Conservation (phyloP, 257 asterid species). For the Paulownia fortunei region DNA sequence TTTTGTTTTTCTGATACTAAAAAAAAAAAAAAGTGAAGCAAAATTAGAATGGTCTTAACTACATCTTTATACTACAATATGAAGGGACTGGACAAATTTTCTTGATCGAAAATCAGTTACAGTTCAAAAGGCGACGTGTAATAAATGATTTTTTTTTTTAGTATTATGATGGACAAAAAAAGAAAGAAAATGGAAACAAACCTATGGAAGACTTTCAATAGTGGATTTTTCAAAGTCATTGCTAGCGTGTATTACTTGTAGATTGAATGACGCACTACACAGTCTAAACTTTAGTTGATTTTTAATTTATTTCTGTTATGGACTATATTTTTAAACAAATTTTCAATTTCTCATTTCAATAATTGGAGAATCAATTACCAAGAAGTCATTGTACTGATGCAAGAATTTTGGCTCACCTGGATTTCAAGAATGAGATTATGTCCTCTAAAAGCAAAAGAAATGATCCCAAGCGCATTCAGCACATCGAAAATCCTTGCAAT, state of each 20-base stretch:
- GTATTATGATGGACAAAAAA: too few species aligned
- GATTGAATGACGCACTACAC: not conserved
- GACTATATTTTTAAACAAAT: too few species aligned
- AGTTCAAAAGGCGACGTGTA: not conserved
- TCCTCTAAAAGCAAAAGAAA: conserved; percentile 91
- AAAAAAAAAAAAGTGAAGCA: too few species aligned
- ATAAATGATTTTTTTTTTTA: too few species aligned
- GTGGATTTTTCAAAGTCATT: conserved; percentile 1
- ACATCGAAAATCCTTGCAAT: conserved; percentile 55
- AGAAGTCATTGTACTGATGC: not conserved
- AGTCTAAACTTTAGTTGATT: not conserved
- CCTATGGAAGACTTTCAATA: not conserved
- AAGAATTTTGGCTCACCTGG: conserved; percentile 52
- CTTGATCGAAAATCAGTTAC: not conserved
- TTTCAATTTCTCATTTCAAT: not conserved
- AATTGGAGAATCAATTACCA: not conserved
- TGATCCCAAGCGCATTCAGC: conserved; percentile 86
- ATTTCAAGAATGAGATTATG: conserved; percentile 93
- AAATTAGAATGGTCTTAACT: too few species aligned
- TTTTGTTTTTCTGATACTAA: too few species aligned
- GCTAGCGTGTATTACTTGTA: not conserved
- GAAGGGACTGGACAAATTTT: not conserved
- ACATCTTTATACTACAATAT: too few species aligned
- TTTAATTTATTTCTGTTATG: not conserved
- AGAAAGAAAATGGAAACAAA: not conserved